Base-by-base conservation (phyloP, 2,329 filamentous ascomycete species). In the Penicillium frequentans region DNA sequence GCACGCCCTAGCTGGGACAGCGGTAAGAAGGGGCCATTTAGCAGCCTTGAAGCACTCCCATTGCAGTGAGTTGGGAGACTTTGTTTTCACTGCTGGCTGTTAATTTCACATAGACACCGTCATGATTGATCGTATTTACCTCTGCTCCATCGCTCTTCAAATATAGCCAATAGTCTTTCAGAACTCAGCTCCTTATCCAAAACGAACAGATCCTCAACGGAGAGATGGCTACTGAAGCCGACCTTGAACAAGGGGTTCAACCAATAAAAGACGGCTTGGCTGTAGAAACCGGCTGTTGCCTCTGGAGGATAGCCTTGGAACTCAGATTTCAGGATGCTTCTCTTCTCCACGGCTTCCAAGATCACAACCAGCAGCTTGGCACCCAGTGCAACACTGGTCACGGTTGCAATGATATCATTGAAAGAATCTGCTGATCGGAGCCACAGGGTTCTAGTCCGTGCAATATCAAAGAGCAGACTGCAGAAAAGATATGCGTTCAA, bases 261-360 rank as follows among this genome's bases (percentile, higher is more conserved):
- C 83, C 83, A 85, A 73, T 75, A 79, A 63, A 85, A 85, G 13
- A 82, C 68, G 0, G 69, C 70, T 44, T 74, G 72, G 57, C 74
- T 83, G 60, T 80, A 79, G n/a, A 82, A 70, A 3, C 82, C 77
- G 47, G 78, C 81, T 2, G 79, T 84, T 3, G 78, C 78, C 63
- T 86, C 84, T 0, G 75, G 77, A 1, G 82, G 81, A 43, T 73
- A 76, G 2, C 65, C 59, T 1, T 70, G 67, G 47, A 76, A 80
- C 24, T 74, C 69, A 3, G 68, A 59, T 14, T 73, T 68, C 3
- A 82, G 67, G 5, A 80, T 70, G 4, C 63, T 61, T 45, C 73
- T 66, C 63, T 84, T 84, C 26, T 79, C 74, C 8, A 70, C 62
- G 2, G 76, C 71, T 63, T 83, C 82, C 1, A 81, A 68, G 14